Evolutionary conservation across 805 yeast species (phyloP), one percentile per base, ranked within the genome.

Genomic region (Kodamaea kaohsiungensis): DNA sequence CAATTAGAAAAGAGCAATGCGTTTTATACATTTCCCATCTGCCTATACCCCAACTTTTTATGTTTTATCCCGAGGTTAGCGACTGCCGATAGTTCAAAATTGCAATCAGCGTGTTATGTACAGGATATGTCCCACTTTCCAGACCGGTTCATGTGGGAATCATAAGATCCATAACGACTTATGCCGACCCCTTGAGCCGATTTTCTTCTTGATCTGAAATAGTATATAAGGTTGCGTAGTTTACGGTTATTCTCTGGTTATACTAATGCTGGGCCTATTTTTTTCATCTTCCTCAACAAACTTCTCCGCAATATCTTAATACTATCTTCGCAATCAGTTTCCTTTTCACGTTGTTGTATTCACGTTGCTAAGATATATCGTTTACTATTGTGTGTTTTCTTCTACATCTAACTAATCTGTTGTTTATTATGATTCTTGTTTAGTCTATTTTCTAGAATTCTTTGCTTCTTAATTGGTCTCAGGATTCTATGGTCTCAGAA

Each of bases 61-160:
- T 10, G 10, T 30, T 4, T 51, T 47, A 19, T 38, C 48, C 54
- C 54, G 54, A 52, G 54, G 54, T 27, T 47, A 12, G 17, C 39
- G 35, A 30, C 35, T 5, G 35, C 35, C 35, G 35, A 30, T 30
- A 30, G 35, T 30, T 3, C 35, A 30, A 30, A 30, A 12, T 30
- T 30, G 35, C 35, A 15, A n/a, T 18, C 42, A 16, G 27, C 7
- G 9, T 15, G 45, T 5, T 8, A 27, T 42, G 45, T 52, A 51
- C 51, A 47, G 51, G 51, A 40, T 13, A 17, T 15, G 39, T 37
- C 16, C 43, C 49, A 47, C 35, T 12, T 30, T 30, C 35, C 8
- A 9, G 10, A 30, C 35, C 35, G 35, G 35, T 30, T 30, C 35
- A 30, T 30, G 35, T 30, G 35, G 35, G 35, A 30, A 5, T 30